These are phyloP conservation scores for Eucalyptus lansdowneana DNA, from an alignment of 345 rosid species.

Conservation along the genomic window DNA sequence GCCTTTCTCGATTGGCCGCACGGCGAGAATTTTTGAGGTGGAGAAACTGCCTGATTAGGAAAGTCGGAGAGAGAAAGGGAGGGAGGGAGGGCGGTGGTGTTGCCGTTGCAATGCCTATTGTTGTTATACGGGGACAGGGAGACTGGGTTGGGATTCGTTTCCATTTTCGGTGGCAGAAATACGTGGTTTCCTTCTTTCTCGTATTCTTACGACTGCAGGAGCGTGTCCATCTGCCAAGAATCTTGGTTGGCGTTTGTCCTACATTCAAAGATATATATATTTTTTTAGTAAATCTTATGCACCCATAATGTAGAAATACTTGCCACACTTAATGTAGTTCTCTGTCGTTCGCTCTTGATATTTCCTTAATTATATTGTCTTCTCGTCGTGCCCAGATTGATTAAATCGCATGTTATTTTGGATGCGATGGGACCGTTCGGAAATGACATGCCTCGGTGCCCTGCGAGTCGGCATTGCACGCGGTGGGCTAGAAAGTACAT, in stretches of 20 bases:
- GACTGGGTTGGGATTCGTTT: neutral
- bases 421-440: neutral
- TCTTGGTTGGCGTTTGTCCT: neutral
- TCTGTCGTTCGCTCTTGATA: neutral
- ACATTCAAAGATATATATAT: neutral
- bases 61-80: neutral
- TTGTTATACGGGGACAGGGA: neutral
- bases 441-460: slow-evolving; percentile 2
- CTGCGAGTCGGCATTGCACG: slow-evolving; percentile 19
- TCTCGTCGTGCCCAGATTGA: neutral
- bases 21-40: neutral
- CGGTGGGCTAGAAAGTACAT: slow-evolving; percentile 31
- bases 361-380: neutral
- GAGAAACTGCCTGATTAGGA: neutral
- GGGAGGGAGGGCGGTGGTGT: neutral
- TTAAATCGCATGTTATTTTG: neutral
- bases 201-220: neutral
- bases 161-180: neutral
- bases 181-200: neutral
- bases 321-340: neutral
- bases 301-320: neutral
- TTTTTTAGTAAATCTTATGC: neutral
- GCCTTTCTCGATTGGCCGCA: neutral
- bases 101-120: neutral
- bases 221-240: neutral